Evolutionary conservation across 1,139 yeast species (phyloP).

Genomic region (Yamadazyma triangularis): DNA sequence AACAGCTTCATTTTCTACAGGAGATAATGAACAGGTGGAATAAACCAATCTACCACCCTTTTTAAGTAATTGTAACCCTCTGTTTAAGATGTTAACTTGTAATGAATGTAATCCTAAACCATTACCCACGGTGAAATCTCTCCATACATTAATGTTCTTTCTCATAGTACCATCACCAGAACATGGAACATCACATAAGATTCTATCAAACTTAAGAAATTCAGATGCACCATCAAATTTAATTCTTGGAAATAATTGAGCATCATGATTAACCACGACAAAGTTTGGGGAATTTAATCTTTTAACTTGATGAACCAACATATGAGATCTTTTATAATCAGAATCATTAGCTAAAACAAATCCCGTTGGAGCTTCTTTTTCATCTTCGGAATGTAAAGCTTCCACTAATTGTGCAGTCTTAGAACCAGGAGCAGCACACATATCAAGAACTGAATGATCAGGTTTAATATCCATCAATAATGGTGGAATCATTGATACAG

Average conservation of each 20-base stretch:
- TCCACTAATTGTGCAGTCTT: slow-evolving; percentile 96
- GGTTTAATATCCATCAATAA: slow-evolving; percentile 86
- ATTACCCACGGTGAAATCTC: slow-evolving; percentile 86
- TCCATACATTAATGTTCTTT: slow-evolving; percentile 95
- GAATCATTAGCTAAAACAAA: slow-evolving; percentile 95
- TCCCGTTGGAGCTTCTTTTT: slow-evolving; percentile 56
- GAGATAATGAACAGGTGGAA: slow-evolving; percentile 94
- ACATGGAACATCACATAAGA: slow-evolving; percentile 97
- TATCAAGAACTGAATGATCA: slow-evolving; percentile 85
- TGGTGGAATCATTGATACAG: slow-evolving; percentile 99
- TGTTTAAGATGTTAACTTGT: slow-evolving; percentile 80
- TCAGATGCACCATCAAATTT: slow-evolving; percentile 43
- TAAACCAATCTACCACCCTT: slow-evolving; percentile 92
- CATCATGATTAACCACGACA: slow-evolving; percentile 96
- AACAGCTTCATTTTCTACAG: slow-evolving; percentile 96
- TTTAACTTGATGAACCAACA: slow-evolving; percentile 97
- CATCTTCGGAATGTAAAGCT: slow-evolving; percentile 69
- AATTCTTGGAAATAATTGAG: slow-evolving; percentile 90
- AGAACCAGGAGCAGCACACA: slow-evolving; percentile 99
- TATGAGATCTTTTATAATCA: slow-evolving; percentile 91
- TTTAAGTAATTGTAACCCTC: slow-evolving; percentile 87
- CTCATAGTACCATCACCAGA: slow-evolving; percentile 99
- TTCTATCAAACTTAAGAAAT: slow-evolving; percentile 77
- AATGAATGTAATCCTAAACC: slow-evolving; percentile 85
- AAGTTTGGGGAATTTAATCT: slow-evolving; percentile 90